These are phyloP conservation scores for Podaxis sp. DNA, from an alignment of 768 basidiomycete genomes.

Conservation along the genomic window DNA sequence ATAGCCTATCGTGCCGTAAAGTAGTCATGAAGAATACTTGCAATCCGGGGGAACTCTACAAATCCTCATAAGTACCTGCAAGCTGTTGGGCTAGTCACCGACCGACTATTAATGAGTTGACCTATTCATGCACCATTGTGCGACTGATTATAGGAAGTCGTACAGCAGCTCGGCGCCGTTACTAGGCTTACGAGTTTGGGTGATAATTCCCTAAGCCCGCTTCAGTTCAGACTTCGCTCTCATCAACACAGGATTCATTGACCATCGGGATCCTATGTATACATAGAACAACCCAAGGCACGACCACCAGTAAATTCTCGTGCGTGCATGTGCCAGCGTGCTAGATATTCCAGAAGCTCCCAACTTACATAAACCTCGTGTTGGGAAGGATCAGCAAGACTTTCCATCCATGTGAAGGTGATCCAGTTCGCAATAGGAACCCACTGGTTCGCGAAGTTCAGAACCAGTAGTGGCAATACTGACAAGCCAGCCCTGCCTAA, in stretches of 20 bases:
- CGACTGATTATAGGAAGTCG: neutral
- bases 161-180: too few species aligned
- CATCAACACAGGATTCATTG: neutral
- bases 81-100: neutral
- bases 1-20: neutral
- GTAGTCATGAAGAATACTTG: neutral
- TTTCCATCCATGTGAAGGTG: neutral
- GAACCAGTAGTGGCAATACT: neutral
- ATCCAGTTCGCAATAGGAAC: neutral
- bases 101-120: neutral
- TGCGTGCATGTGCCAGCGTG: neutral
- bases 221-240: too few species aligned
- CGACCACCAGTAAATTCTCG: neutral
- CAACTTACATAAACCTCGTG: neutral
- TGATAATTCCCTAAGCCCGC: too few species aligned
- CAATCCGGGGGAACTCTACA: neutral
- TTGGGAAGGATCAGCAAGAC: neutral
- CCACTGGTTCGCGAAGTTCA: conserved; percentile 4
- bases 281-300: neutral
- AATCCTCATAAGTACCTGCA: neutral
- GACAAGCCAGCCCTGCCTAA: neutral
- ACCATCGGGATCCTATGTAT: neutral
- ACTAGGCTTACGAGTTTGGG: too few species aligned
- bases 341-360: neutral
- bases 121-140: neutral